Percentiles rank a stretch among this genome's conserved stretches.
These are phyloP conservation scores for Penicillium argentinense DNA, from an alignment of 495 filamentous ascomycete species.

Conservation along the genomic window DNA sequence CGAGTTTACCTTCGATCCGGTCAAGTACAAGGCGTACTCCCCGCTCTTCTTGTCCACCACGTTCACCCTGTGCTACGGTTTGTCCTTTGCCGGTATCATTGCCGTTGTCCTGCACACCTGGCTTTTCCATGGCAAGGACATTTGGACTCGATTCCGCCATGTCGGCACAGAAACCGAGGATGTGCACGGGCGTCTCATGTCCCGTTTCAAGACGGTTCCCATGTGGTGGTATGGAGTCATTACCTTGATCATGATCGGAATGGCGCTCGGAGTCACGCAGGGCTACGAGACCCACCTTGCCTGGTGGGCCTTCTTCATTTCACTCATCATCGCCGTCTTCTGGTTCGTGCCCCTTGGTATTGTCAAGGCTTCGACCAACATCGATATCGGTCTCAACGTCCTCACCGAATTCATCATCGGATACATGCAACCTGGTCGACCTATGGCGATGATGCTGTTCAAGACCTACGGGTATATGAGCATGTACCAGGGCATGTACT, in stretches of 20 bases:
- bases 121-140: conserved; percentile 56
- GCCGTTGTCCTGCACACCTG: conserved; percentile 54
- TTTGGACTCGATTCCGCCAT: conserved; percentile 49
- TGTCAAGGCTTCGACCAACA: conserved; percentile 54
- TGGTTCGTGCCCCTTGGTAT: conserved; percentile 57
- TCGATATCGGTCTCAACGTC: conserved; percentile 55
- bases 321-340: conserved; percentile 47
- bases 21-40: conserved; percentile 56
- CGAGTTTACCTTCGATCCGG: conserved; percentile 53
- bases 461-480: conserved; percentile 62
- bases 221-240: conserved; percentile 62
- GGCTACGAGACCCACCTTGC: conserved; percentile 52
- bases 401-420: conserved; percentile 65
- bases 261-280: conserved; percentile 52
- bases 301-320: conserved; percentile 56
- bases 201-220: conserved; percentile 56
- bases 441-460: conserved; percentile 67
- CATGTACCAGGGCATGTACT: conserved; percentile 55
- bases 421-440: conserved; percentile 60
- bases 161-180: conserved; percentile 61
- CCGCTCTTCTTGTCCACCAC: conserved; percentile 62
- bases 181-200: conserved; percentile 63
- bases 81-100: conserved; percentile 59
- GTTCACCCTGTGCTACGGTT: conserved; percentile 57
- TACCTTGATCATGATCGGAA: conserved; percentile 47